Percentiles rank a stretch among this genome's conserved stretches.
phyloP scores from a whole-genome alignment of 1,284 basidiomycete species.

The Ganoderma lucidum region DNA sequence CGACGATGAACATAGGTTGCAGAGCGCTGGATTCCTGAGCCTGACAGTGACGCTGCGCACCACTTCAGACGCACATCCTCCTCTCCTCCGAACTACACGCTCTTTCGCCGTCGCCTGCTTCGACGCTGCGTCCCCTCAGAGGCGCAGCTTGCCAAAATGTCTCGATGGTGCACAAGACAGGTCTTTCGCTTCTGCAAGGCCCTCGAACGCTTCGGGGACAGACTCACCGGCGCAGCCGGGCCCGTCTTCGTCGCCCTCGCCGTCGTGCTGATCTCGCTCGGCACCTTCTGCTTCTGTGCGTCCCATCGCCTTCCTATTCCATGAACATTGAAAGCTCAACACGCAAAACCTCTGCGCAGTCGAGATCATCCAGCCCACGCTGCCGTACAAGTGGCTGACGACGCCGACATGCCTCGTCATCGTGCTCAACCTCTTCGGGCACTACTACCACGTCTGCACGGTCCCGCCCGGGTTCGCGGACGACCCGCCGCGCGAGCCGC shows the following conservation, averaged over 20 bases:
- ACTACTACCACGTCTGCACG: slow-evolving; percentile 89
- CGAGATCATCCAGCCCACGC: slow-evolving; percentile 70
- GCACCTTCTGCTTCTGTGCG: slow-evolving; percentile 85
- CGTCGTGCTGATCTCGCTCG: slow-evolving; percentile 71
- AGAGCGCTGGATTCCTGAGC: not conserved
- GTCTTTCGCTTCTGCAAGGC: slow-evolving; percentile 90
- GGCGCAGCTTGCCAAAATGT: slow-evolving; percentile 13
- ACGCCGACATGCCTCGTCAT: slow-evolving; percentile 78
- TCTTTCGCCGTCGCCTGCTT: not conserved
- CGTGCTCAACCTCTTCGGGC: slow-evolving; percentile 78
- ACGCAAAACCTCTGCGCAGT: slow-evolving; percentile 53
- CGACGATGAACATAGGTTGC: not conserved
- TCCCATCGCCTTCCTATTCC: not conserved
- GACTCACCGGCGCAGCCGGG: slow-evolving; percentile 88
- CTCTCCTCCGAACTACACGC: slow-evolving; percentile 3
- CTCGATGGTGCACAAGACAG: slow-evolving; percentile 25
- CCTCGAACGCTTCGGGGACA: slow-evolving; percentile 81
- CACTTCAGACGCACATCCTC: not conserved
- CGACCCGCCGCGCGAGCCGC: slow-evolving; percentile 54
- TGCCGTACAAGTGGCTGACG: slow-evolving; percentile 62
- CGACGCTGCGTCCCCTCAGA: not conserved
- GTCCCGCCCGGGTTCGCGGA: slow-evolving; percentile 78
- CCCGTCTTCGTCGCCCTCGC: slow-evolving; percentile 89
- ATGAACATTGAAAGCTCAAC: not conserved
- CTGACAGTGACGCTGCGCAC: not conserved